Evolutionary conservation across 129 eudicot genomes (phyloP), one percentile per base, ranked within the genome.

Genomic region (Cynara cardunculus): DNA sequence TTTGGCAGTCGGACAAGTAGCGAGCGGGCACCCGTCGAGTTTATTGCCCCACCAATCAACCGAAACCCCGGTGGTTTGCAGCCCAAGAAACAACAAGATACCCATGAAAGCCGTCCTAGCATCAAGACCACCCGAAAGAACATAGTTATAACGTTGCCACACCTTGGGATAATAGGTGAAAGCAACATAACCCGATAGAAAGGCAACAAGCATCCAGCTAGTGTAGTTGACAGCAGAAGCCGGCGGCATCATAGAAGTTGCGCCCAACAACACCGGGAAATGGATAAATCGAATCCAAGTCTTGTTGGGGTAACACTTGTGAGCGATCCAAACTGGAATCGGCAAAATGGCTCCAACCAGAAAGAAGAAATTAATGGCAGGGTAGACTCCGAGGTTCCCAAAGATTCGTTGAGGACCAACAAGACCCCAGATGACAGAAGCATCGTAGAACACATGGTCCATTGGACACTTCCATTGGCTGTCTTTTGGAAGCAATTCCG

Each of bases 391-490:
- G 18, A 87, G 89, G 82, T 83, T 66, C 2, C 94, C 97, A n/a
- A 92, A 90, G 32, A 93, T 87, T 34, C 96, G 83, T 71, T 85
- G 88, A 9, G 93, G 96, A 0, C 97, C 97, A 9, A 92, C 90
- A 0, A 92, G 88, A 19, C 94, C 92, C 94, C 92, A 91, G 6
- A 91, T 85, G 44, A 91, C 85, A 0, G 97, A 91, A 26, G 97
- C 94, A 7, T 80, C 85, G 25, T 85, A 91, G 84, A 91, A 91
- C 41, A 76, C 86, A 0, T 71, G 86, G 96, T 91, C 96, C 81
- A 26, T 75, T 13, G 90, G 88, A 37, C 93, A 91, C 46, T 71
- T 88, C 95, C 95, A 90, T 25, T 83, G 86, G 72, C 90, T 88
- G 72, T 85, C 78, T 25, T 84, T 62, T 18, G 95, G 95, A 12